These are phyloP conservation scores for Rhizomucor miehei DNA, from an alignment of 371 early-diverging fungal genomes.

Conservation along the genomic window DNA sequence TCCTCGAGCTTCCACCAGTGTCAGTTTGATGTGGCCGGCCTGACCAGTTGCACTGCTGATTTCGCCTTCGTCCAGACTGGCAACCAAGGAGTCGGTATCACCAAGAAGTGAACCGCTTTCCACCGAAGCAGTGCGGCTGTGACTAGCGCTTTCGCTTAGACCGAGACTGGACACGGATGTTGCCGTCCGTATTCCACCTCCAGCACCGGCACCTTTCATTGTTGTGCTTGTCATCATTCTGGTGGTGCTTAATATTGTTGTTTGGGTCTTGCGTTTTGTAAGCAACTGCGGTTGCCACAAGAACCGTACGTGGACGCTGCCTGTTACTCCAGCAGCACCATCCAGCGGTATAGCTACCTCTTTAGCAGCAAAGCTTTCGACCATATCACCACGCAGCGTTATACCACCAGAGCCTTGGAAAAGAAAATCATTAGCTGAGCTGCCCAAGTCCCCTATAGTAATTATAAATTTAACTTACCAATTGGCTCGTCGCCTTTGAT, in stretches of 20 bases:
- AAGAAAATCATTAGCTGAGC: neutral
- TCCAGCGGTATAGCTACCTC: conserved; percentile 37
- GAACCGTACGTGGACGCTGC: conserved; percentile 33
- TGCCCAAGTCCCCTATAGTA: too few relatives aligned
- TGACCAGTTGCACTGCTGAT: conserved; percentile 1
- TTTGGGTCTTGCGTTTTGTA: conserved; percentile 29
- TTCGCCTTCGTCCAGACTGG: neutral
- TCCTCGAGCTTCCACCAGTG: conserved; percentile 54
- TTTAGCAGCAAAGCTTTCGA: conserved; percentile 36
- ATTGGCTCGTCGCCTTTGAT: conserved; percentile 59
- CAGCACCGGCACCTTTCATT: neutral
- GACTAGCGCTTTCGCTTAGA: conserved; percentile 5
- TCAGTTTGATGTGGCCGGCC: conserved; percentile 21
- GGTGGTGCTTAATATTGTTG: conserved; percentile 25
- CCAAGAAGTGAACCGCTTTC: conserved; percentile 6
- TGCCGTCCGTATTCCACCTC: neutral
- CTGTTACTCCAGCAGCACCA: conserved; percentile 32
- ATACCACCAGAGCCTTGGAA: conserved; percentile 39
- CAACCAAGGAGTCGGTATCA: neutral
- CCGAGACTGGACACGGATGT: conserved; percentile 5
- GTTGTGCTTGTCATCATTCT: conserved; percentile 5
- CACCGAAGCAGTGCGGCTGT: conserved; percentile 9
- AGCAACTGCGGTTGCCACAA: conserved; percentile 48
- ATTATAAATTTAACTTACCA: conserved; percentile 20
- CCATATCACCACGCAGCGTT: conserved; percentile 36